These are phyloP conservation scores for Cenchrus fungigraminus DNA, from an alignment of 176 grass and related monocot species.

Conservation along the genomic window DNA sequence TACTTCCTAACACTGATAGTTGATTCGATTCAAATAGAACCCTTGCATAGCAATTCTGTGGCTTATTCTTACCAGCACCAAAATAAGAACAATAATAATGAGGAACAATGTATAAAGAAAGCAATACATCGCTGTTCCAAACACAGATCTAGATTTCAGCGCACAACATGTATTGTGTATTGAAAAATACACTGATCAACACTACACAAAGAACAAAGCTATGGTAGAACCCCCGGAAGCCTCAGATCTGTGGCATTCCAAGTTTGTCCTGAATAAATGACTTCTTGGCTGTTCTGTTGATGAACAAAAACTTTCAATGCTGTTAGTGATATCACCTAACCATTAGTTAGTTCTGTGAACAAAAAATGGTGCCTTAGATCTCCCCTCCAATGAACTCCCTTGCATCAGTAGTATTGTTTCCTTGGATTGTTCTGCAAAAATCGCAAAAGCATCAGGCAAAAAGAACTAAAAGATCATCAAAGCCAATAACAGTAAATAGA, in stretches of 20 bases:
- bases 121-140: constrained; percentile 11
- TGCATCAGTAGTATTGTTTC: constrained; percentile 81
- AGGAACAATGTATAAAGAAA: neutral
- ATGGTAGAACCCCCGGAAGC: constrained; percentile 27
- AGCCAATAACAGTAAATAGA: neutral
- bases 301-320: constrained; percentile 56
- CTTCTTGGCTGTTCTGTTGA: constrained; percentile 52
- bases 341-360: constrained; percentile 31
- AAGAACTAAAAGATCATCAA: neutral
- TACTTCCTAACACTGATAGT: too few species aligned
- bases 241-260: constrained; percentile 27
- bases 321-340: constrained; percentile 41
- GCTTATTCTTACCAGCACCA: neutral
- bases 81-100: constrained; percentile 1
- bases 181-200: constrained; percentile 20
- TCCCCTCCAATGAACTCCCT: neutral
- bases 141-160: neutral
- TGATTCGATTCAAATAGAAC: neutral
- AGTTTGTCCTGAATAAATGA: constrained; percentile 35
- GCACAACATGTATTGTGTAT: neutral
- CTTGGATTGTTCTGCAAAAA: constrained; percentile 83
- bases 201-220: constrained; percentile 35
- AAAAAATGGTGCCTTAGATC: constrained; percentile 51
- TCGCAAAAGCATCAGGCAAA: neutral
- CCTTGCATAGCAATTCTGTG: neutral